Evolutionary conservation across 2,329 filamentous ascomycete genomes (phyloP).

Genomic region (Aspergillus jensenii): DNA sequence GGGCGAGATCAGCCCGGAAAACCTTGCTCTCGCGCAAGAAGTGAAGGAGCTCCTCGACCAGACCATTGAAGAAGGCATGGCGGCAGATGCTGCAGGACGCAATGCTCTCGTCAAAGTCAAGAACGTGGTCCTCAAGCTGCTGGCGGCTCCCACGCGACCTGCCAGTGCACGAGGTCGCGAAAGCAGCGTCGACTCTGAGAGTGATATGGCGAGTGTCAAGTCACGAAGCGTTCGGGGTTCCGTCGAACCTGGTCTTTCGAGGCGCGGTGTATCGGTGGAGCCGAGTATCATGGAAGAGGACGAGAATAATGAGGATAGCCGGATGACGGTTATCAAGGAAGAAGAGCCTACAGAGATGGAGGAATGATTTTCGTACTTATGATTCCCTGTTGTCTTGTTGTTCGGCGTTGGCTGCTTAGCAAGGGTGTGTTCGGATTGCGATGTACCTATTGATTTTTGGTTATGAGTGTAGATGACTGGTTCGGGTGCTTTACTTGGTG

Average conservation of each 20-base stretch:
- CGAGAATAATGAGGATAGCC: slow-evolving; percentile 38
- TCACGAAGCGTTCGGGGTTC: slow-evolving; percentile 32
- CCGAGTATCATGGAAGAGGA: slow-evolving; percentile 41
- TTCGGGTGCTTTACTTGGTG: neutral
- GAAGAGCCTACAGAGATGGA: slow-evolving; percentile 23
- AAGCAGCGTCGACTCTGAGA: slow-evolving; percentile 31
- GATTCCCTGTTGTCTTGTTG: slow-evolving; percentile 11
- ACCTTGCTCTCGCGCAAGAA: slow-evolving; percentile 53
- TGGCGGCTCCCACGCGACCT: slow-evolving; percentile 44
- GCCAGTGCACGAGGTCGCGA: slow-evolving; percentile 34
- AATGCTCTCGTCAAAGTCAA: slow-evolving; percentile 49
- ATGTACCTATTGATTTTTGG: slow-evolving; percentile 3
- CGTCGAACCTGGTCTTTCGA: slow-evolving; percentile 25
- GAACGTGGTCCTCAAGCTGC: slow-evolving; percentile 43
- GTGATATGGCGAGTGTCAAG: slow-evolving; percentile 30
- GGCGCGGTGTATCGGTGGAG: slow-evolving; percentile 31
- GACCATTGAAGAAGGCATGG: slow-evolving; percentile 49
- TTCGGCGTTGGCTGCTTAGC: slow-evolving; percentile 17
- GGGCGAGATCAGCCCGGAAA: slow-evolving; percentile 50
- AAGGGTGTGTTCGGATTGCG: neutral
- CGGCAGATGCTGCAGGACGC: slow-evolving; percentile 42
- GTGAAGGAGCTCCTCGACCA: slow-evolving; percentile 61
- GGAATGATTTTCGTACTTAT: slow-evolving; percentile 11
- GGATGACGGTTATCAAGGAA: slow-evolving; percentile 33
- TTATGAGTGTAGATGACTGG: slow-evolving; percentile 12